A percentile compares a stretch with the other conserved stretches of the same genome.
phyloP scores from a whole-genome alignment of 1,284 basidiomycete genomes.

The Albatrellus sp. region DNA sequence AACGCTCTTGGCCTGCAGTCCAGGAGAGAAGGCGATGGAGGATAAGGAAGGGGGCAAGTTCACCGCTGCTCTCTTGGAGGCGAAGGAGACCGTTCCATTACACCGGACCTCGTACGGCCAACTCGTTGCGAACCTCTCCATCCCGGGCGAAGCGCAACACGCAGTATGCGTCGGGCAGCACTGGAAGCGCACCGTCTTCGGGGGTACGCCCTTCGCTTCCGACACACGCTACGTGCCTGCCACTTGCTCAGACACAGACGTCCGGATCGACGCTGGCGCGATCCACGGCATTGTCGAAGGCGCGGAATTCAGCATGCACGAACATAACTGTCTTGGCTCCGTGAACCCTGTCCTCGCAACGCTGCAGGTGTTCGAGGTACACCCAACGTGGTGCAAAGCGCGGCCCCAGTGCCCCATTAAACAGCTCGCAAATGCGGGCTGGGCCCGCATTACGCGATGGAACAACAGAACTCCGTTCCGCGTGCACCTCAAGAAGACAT shows the following conservation, averaged over 20 bases:
- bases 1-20: conserved; percentile 40
- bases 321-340: conserved; percentile 44
- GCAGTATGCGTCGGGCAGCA: conserved; percentile 38
- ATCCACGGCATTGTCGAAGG: conserved; percentile 49
- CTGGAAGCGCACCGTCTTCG: conserved; percentile 38
- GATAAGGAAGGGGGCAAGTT: conserved; percentile 49
- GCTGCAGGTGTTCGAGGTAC: conserved; percentile 35
- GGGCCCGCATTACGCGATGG: conserved; percentile 46
- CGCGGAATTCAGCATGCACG: conserved; percentile 44
- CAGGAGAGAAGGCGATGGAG: conserved; percentile 40
- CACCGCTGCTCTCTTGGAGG: conserved; percentile 37
- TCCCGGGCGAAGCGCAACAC: conserved; percentile 26
- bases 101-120: conserved; percentile 40
- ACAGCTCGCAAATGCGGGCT: conserved; percentile 28
- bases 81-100: conserved; percentile 30
- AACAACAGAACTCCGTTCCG: conserved; percentile 39
- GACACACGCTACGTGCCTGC: conserved; percentile 36
- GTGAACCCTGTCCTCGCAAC: conserved; percentile 39
- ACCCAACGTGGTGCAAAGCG: conserved; percentile 45
- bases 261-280: conserved; percentile 40
- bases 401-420: conserved; percentile 22
- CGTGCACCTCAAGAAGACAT: conserved; percentile 27
- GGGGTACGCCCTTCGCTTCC: conserved; percentile 37
- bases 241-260: conserved; percentile 23
- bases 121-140: conserved; percentile 29